Percentiles rank a stretch among this genome's conserved stretches.
Conservation (phyloP, 1,284 basidiomycete species). For the Puccinia novopanici region DNA sequence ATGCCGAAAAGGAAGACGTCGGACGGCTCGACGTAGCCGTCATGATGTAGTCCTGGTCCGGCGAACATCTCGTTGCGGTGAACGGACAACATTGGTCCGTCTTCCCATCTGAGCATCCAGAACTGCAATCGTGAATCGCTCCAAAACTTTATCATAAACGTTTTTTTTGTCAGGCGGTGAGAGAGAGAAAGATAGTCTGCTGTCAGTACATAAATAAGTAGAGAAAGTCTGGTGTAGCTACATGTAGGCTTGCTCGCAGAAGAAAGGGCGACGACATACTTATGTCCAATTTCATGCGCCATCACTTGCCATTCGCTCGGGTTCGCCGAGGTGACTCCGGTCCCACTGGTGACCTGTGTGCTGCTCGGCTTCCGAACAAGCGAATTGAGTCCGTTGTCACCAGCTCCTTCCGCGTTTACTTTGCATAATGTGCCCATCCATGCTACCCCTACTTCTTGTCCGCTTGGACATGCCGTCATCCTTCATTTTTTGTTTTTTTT, state of each 20-base stretch:
- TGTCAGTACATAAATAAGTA: neutral
- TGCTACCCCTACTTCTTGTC: constrained; percentile 57
- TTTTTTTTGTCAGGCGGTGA: constrained; percentile 9
- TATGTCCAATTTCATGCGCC: constrained; percentile 56
- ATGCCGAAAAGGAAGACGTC: constrained; percentile 51
- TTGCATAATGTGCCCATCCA: constrained; percentile 57
- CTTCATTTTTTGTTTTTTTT: neutral
- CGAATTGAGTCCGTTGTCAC: neutral
- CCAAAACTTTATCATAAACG: constrained; percentile 54
- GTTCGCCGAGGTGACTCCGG: constrained; percentile 57
- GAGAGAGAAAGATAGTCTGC: constrained; percentile 24
- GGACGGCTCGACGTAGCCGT: constrained; percentile 52
- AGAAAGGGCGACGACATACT: neutral
- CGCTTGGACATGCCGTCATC: constrained; percentile 55
- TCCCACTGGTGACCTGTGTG: constrained; percentile 54
- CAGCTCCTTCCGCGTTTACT: constrained; percentile 49
- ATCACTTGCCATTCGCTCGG: constrained; percentile 57
- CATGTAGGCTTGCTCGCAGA: neutral
- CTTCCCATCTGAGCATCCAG: constrained; percentile 52
- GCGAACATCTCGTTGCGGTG: constrained; percentile 54
- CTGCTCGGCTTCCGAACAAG: neutral
- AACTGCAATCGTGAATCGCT: constrained; percentile 58
- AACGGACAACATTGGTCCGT: constrained; percentile 56
- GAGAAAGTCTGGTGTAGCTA: neutral
- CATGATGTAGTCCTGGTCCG: constrained; percentile 54